A percentile compares a stretch with the other conserved stretches of the same genome.
phyloP scores from a whole-genome alignment of 2,329 filamentous ascomycete genomes.

The Xylariaceae sp. region DNA sequence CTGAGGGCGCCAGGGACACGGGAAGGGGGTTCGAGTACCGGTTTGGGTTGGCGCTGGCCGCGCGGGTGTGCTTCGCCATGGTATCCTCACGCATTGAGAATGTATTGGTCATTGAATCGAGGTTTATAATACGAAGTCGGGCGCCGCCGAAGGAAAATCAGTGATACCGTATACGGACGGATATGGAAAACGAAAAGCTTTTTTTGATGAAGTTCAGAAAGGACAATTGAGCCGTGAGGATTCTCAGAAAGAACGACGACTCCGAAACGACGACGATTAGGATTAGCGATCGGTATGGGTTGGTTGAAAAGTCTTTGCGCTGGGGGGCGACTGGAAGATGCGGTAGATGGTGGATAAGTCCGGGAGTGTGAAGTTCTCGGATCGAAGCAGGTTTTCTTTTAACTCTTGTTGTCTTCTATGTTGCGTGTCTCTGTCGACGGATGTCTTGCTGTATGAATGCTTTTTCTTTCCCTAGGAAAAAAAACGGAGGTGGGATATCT shows the following conservation, averaged over 20 bases:
- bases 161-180: neutral
- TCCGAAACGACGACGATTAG: conserved; percentile 25
- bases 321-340: conserved; percentile 3
- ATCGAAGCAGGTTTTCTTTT: neutral
- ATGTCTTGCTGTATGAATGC: neutral
- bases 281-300: conserved; percentile 23
- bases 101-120: too few species aligned
- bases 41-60: conserved; percentile 36
- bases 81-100: conserved; percentile 18
- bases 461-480: conserved; percentile 7
- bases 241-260: conserved; percentile 16
- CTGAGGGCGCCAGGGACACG: conserved; percentile 37
- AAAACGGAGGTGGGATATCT: conserved; percentile 1
- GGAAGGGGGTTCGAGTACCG: conserved; percentile 35
- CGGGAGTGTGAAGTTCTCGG: neutral
- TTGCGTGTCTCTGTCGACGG: neutral
- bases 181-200: conserved; percentile 15
- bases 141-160: neutral
- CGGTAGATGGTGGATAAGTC: conserved; percentile 1
- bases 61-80: conserved; percentile 44
- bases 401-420: conserved; percentile 4
- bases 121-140: neutral
- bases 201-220: conserved; percentile 12
- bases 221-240: conserved; percentile 10
- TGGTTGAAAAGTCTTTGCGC: conserved; percentile 13